Evolutionary conservation across 768 basidiomycete genomes (phyloP).

Genomic region (Suillus sp.): DNA sequence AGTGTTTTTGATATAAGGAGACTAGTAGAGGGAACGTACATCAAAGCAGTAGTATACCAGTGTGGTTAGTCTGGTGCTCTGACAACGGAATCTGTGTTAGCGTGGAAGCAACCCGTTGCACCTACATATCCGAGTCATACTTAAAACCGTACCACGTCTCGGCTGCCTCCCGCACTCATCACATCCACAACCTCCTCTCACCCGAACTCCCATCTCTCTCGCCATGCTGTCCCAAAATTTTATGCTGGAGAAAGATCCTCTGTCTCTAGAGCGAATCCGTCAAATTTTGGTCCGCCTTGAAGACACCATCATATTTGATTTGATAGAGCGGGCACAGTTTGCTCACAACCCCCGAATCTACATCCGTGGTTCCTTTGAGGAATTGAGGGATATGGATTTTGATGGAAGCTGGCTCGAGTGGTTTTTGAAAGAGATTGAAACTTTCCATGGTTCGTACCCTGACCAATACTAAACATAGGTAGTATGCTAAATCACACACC

Average conservation of each 20-base stretch:
- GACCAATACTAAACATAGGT: constrained; percentile 7
- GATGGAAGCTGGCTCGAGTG: constrained; percentile 93
- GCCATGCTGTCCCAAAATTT: constrained; percentile 67
- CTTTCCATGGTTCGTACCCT: constrained; percentile 84
- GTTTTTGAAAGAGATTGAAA: constrained; percentile 95
- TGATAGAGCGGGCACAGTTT: constrained; percentile 98
- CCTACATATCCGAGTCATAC: background rate
- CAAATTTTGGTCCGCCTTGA: constrained; percentile 87
- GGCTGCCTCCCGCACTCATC: background rate
- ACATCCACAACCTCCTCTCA: background rate
- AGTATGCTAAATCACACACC: constrained; percentile 9
- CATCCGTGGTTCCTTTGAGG: constrained; percentile 73
- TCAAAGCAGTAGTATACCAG: background rate
- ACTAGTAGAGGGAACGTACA: background rate
- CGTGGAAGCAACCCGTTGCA: constrained; percentile 1
- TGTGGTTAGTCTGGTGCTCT: background rate
- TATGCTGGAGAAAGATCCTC: constrained; percentile 67
- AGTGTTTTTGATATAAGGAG: background rate
- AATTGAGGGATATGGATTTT: constrained; percentile 74
- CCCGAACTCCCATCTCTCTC: constrained; percentile 15
- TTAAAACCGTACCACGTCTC: constrained; percentile 10
- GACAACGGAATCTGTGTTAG: constrained; percentile 1
- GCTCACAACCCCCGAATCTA: constrained; percentile 93
- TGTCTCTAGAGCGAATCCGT: constrained; percentile 87
- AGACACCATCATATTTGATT: constrained; percentile 97